Percentiles rank a stretch among this genome's conserved stretches.
Evolutionary conservation across 2,329 filamentous ascomycete species (phyloP).

Genomic region (Colletotrichum destructivum): DNA sequence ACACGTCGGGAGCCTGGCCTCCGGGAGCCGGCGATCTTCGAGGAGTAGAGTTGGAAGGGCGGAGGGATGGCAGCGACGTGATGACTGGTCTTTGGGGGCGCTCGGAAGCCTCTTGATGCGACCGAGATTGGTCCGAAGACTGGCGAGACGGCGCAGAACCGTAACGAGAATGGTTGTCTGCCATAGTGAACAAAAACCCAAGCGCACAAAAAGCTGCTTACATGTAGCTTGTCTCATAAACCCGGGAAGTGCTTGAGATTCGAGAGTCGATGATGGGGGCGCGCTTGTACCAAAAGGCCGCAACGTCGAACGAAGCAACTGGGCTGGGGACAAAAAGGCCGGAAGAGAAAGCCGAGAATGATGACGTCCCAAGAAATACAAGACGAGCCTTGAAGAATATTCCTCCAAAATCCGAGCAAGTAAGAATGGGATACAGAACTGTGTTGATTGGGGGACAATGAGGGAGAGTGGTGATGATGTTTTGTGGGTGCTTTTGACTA

Average conservation of each 20-base stretch:
- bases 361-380: not conserved
- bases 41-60: not conserved
- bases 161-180: not conserved
- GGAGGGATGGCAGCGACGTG: conserved; percentile 13
- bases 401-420: not conserved
- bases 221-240: not conserved
- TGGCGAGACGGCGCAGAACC: conserved; percentile 1
- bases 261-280: not conserved
- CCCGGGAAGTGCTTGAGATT: not conserved
- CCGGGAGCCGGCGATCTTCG: not conserved
- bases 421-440: not conserved
- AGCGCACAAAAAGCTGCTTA: not conserved
- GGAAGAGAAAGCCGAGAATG: not conserved
- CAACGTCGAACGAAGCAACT: not conserved
- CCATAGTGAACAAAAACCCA: conserved; percentile 4
- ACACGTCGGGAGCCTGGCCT: not conserved
- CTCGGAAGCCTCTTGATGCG: not conserved
- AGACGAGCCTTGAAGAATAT: not conserved
- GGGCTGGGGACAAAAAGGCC: not conserved
- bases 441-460: not conserved
- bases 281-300: not conserved
- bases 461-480: conserved; percentile 9
- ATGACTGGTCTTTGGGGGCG: not conserved
- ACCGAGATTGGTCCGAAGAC: not conserved
- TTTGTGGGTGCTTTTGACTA: not conserved